Evolutionary conservation across 768 basidiomycete genomes (phyloP).

Genomic region (Mycena capillaripes): DNA sequence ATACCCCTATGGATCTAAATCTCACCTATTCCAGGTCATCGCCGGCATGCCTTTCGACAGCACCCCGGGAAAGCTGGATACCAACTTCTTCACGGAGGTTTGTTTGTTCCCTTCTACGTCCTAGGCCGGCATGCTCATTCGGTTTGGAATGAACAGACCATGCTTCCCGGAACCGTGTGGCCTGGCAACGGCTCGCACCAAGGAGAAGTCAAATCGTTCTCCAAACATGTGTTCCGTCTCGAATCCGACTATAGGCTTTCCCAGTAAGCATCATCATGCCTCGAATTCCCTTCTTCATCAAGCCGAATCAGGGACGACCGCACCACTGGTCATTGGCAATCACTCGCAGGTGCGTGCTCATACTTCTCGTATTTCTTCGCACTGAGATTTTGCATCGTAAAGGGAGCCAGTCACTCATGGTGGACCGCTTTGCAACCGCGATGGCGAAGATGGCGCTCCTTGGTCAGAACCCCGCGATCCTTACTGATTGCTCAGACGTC

Average conservation of each 20-base stretch:
- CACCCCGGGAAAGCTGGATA: neutral
- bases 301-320: constrained; percentile 40
- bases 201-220: constrained; percentile 44
- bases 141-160: too few species aligned
- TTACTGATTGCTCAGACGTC: constrained; percentile 50
- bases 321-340: too few species aligned
- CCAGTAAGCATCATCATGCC: neutral
- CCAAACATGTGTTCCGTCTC: constrained; percentile 48
- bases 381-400: too few species aligned
- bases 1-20: neutral
- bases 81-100: neutral
- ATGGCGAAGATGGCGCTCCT: constrained; percentile 47
- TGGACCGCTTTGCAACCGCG: constrained; percentile 36
- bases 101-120: neutral
- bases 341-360: too few species aligned
- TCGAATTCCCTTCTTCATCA: too few species aligned
- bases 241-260: constrained; percentile 45
- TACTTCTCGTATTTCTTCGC: too few species aligned
- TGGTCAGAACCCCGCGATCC: constrained; percentile 38
- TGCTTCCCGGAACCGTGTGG: constrained; percentile 18
- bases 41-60: neutral
- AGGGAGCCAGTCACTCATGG: too few species aligned
- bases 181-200: constrained; percentile 18
- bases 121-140: too few species aligned
- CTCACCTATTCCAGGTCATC: neutral